Base-by-base conservation (phyloP, 306 rosid genomes). In the Arachis hypogaea region DNA sequence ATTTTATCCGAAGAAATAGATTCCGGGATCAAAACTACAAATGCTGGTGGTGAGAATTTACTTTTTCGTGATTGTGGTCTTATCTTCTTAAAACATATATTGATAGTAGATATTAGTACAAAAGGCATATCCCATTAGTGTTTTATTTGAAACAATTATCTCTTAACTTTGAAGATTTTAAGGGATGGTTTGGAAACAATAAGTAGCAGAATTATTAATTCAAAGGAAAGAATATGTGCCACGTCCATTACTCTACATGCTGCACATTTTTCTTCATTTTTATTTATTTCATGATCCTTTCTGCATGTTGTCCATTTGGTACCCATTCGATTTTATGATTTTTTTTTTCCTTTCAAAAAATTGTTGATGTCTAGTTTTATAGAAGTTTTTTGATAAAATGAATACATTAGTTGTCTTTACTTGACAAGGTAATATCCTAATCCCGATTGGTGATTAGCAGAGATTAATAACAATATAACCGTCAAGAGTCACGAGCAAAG, bases 1-100 rank as follows among this genome's bases (percentile, higher is more conserved):
- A 63, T 82, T 80, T 52, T 82, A 81, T 83, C 93, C 18, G 98
- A 95, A 66, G 97, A 95, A 82, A 86, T 82, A 77, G 93, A 90
- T 79, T 86, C 98, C 11, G 89, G 87, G 73, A 76, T 82, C 78
- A 78, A 73, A 58, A 82, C 79, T 71, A 66, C 80, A 63, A 80
- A 72, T 78, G 40, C 70, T 83, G 82, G 73, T 71, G 88, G 86
- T 66, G 84, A 84, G 89, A 80, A 81, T 74, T 80, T 78, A 78
- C 33, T 77, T 56, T 57, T 69, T 80, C 86, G 87, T 82, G 71
- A 49, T 50, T 46, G 18, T 69, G 16, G 18, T 44, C 42, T 56
- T 56, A 77, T 80, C 55, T 72, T 77, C 69, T 78, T 71, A 59
- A 66, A 46, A 45, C 67, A 14, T 64, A 51, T 61, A 51, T n/a